These are phyloP conservation scores for Microthyrium microscopicum DNA, from an alignment of 2,329 filamentous ascomycete species.

Conservation along the genomic window DNA sequence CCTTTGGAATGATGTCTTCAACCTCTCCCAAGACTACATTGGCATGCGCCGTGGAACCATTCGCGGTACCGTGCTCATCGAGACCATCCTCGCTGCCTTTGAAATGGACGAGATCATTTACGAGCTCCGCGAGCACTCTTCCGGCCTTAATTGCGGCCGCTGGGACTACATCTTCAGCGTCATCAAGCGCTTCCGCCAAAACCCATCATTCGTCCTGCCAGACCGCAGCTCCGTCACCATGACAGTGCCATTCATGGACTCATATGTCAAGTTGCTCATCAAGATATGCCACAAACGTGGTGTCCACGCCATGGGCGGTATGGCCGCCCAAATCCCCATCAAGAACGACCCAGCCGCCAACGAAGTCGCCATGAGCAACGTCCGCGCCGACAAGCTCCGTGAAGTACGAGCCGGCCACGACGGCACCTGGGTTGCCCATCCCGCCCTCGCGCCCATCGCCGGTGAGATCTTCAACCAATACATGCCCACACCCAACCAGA, in stretches of 20 bases:
- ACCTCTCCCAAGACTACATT: constrained; percentile 84
- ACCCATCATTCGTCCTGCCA: constrained; percentile 81
- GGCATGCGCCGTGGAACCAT: constrained; percentile 83
- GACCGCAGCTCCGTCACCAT: constrained; percentile 87
- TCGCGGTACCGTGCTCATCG: constrained; percentile 86
- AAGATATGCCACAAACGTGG: constrained; percentile 94
- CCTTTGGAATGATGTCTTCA: constrained; percentile 97
- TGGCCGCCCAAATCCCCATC: constrained; percentile 98
- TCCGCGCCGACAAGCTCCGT: constrained; percentile 88
- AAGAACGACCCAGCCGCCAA: constrained; percentile 87
- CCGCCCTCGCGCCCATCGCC: constrained; percentile 74
- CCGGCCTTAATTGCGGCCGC: constrained; percentile 91
- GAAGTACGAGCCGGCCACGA: constrained; percentile 93
- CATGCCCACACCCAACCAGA: constrained; percentile 97
- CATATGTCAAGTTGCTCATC: constrained; percentile 92
- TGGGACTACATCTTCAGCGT: constrained; percentile 99
- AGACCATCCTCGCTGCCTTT: constrained; percentile 94
- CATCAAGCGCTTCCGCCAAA: constrained; percentile 98
- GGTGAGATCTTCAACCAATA: constrained; percentile 91
- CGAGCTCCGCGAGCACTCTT: constrained; percentile 89
- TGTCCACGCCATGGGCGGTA: constrained; percentile 97
- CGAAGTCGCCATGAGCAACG: constrained; percentile 82
- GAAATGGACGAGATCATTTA: constrained; percentile 99
- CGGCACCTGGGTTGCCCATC: constrained; percentile 94
- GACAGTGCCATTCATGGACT: constrained; percentile 96